Base-by-base conservation (phyloP, 108 stramenopile species). In the Mediolabrus comicus region DNA sequence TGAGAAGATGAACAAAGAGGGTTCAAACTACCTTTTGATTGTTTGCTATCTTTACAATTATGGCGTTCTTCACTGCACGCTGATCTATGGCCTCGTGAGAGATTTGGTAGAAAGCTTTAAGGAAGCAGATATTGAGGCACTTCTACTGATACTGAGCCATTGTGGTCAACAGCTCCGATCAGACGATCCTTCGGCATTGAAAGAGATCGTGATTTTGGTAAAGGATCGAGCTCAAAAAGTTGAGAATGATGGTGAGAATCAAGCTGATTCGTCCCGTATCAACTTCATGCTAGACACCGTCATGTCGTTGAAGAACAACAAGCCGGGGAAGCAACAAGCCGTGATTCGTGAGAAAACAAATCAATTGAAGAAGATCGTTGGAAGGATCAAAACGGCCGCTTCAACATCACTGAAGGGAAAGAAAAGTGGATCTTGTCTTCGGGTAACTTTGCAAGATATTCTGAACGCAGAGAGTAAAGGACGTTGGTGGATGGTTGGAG, bases 401-500 rank as follows among this genome's bases (percentile, higher is more conserved):
- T 76, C 85, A 19, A 60, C 59, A 5, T 62, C 22, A 57, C 62
- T 32, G 51, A 58, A 26, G 60, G 78, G 26, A 63, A 83, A 54
- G 72, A 75, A 56, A 63, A 86, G 82, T 27, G 88, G 89, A 10
- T 66, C 87, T 7, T 87, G 88, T 29, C 85, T 97, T 16, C 79
- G 92, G 13, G 83, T 98, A 24, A 65, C 81, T 11, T 80, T 96
- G 68, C 62, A 79, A 52, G 97, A 98, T 75, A 83, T 96, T 30
- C 53, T 89, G 28, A 72, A 91, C 32, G 86, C 79, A n/a, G 91
- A 89, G 35, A 66, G 66, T 11, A 95, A 91, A 67, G 97, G 97
- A 46, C 88, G 97, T 39, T 97, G 95, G 95, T 97, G 97, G 97
- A 90, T 84, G 58, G 92, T 96, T 3, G 97, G 97, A 22, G 97